These are phyloP conservation scores for Brassica rapa DNA, from an alignment of 345 rosid species.

Conservation along the genomic window DNA sequence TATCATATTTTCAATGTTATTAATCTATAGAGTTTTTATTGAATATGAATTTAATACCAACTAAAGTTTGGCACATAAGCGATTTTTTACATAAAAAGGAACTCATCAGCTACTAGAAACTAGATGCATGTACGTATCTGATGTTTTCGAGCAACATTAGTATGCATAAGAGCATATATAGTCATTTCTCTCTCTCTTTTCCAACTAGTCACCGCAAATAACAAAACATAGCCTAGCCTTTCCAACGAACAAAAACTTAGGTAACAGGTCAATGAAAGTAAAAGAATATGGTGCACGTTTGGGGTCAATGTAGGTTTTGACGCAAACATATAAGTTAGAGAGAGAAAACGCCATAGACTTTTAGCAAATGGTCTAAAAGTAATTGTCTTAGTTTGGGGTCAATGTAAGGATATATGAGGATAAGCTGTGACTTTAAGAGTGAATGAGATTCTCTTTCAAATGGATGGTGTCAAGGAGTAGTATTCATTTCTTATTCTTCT, in stretches of 20 bases:
- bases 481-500: constrained; percentile 22
- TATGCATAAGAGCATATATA: neutral
- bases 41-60: neutral
- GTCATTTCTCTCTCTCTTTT: neutral
- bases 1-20: too few relatives aligned
- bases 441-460: constrained; percentile 44
- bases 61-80: neutral
- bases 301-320: constrained; percentile 15
- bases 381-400: constrained; percentile 33
- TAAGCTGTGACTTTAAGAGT: constrained; percentile 43
- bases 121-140: constrained; percentile 21
- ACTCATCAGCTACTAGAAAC: constrained; percentile 1
- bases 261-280: constrained; percentile 19
- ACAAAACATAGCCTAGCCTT: neutral
- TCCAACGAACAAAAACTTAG: constrained; percentile 4
- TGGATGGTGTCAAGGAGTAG: constrained; percentile 39
- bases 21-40: neutral
- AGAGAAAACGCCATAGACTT: neutral
- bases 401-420: constrained; percentile 36
- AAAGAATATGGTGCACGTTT: constrained; percentile 6
- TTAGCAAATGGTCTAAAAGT: constrained; percentile 14
- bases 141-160: constrained; percentile 27
- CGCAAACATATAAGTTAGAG: constrained; percentile 30
- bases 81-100: neutral
- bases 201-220: constrained; percentile 17